Evolutionary conservation across 1,284 basidiomycete genomes (phyloP).

Genomic region (Cutaneotrichosporon cutaneum): DNA sequence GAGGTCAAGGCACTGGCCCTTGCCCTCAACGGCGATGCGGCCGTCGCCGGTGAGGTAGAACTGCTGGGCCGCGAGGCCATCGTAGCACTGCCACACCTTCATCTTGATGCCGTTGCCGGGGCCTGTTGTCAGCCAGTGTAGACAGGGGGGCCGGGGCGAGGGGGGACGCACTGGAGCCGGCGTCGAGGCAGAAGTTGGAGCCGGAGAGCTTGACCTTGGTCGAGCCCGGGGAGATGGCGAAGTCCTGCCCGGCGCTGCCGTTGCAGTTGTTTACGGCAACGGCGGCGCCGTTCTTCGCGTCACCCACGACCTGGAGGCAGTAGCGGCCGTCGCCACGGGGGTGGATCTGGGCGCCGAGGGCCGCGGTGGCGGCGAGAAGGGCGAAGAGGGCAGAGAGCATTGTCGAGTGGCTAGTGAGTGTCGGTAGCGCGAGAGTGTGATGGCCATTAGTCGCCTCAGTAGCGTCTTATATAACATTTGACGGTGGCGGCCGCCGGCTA

Average conservation of each 20-base stretch:
- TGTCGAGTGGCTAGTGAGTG: neutral
- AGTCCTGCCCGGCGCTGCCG: neutral
- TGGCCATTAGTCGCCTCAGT: too few relatives aligned
- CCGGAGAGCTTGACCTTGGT: conserved; percentile 26
- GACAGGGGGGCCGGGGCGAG: too few relatives aligned
- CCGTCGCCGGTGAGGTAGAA: conserved; percentile 20
- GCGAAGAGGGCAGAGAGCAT: neutral
- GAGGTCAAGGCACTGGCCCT: conserved; percentile 18
- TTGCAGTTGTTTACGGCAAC: conserved; percentile 18
- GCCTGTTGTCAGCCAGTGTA: neutral
- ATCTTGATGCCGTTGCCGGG: conserved; percentile 15
- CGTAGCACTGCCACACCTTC: conserved; percentile 25
- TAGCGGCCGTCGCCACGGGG: conserved; percentile 12
- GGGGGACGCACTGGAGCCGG: conserved; percentile 10
- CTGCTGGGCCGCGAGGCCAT: conserved; percentile 19
- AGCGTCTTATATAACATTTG: too few relatives aligned
- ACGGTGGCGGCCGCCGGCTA: too few relatives aligned
- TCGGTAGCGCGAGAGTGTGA: too few relatives aligned
- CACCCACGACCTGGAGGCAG: conserved; percentile 20
- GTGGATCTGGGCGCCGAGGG: conserved; percentile 6
- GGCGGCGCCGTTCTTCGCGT: conserved; percentile 18
- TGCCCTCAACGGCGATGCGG: conserved; percentile 18
- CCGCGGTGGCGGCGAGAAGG: neutral
- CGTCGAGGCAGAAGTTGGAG: conserved; percentile 29
- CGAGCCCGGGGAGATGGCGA: conserved; percentile 4